Evolutionary conservation across 108 stramenopile genomes (phyloP), one percentile per base, ranked within the genome.

Genomic region (Cyclotella atomus): DNA sequence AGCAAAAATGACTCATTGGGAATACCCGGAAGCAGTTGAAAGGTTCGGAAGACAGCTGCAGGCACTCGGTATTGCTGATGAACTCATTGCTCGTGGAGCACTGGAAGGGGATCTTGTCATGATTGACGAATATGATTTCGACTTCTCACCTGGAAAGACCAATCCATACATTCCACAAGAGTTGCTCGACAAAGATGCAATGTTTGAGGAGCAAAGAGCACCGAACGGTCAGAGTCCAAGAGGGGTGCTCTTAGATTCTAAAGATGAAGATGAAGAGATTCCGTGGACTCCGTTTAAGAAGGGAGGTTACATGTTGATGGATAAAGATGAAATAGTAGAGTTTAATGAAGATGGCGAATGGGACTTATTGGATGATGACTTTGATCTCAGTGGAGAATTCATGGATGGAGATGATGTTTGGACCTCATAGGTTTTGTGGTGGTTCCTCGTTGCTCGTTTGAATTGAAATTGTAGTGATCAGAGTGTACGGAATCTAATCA

Each of bases 1-100:
- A 49, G 95, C 95, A 20, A 82, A 86, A 62, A 97, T 96, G 95
- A 97, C 97, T 16, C 92, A 96, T 61, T 97, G 94, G 93, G 97
- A 95, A 60, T 96, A 96, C 65, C 91, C 92, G 10, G 95, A 95
- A 79, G 94, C 92, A 25, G 92, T 95, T 20, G 91, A 89, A 72
- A 86, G 95, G 16, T 97, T 97, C 69, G 93, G 93, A 57, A 83
- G 95, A 19, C 86, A 92, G 61, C 76, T 97, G 12, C 90, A 91
- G 33, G 97, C 95, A 28, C 54, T 95, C 45, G 95, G 93, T 34
- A 94, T 97, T 43, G 74, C 87, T 5, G 76, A 67, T 29, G 92
- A 92, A 70, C 80, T 97, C 0, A 49, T 73, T 33, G 68, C 81
- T 10, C 91, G 88, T 19, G 97, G 97, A 19, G 97, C 91, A 10